phyloP scores from a whole-genome alignment of 2,329 filamentous ascomycete genomes.

The Neofusicoccum parvum region DNA sequence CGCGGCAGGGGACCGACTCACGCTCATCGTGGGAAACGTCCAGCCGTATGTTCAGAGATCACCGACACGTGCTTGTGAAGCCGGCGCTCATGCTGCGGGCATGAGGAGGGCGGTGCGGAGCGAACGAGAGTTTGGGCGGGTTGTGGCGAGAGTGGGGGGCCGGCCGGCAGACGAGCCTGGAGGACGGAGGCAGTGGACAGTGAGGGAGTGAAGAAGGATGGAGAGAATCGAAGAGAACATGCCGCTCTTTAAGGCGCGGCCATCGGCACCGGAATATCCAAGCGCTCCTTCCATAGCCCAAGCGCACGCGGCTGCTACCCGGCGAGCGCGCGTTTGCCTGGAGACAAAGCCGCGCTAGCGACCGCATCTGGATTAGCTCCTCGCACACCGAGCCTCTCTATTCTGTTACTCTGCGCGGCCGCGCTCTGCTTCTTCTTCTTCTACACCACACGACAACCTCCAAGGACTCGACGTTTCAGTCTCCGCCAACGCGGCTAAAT shows the following conservation, averaged over 20 bases:
- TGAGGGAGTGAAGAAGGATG: background rate
- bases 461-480: conserved; percentile 97
- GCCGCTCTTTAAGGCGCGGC: conserved; percentile 22
- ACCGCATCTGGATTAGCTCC: background rate
- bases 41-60: conserved; percentile 20
- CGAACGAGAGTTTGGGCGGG: background rate
- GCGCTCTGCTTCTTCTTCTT: conserved; percentile 2
- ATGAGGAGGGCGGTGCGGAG: background rate
- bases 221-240: conserved; percentile 11
- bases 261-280: conserved; percentile 20
- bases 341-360: background rate
- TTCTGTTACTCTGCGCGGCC: conserved; percentile 13
- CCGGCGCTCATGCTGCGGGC: conserved; percentile 20
- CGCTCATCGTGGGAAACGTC: conserved; percentile 37
- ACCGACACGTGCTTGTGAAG: conserved; percentile 11
- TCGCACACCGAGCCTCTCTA: conserved; percentile 17
- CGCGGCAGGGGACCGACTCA: conserved; percentile 28
- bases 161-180: background rate
- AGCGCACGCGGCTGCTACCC: conserved; percentile 12
- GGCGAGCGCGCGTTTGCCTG: conserved; percentile 5
- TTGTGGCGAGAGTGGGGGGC: background rate
- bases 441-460: conserved; percentile 25
- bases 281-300: background rate
- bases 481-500: conserved; percentile 99
- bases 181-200: background rate